Base-by-base conservation (phyloP, 2,329 filamentous ascomycete species). In the Myrmaecium sp. region DNA sequence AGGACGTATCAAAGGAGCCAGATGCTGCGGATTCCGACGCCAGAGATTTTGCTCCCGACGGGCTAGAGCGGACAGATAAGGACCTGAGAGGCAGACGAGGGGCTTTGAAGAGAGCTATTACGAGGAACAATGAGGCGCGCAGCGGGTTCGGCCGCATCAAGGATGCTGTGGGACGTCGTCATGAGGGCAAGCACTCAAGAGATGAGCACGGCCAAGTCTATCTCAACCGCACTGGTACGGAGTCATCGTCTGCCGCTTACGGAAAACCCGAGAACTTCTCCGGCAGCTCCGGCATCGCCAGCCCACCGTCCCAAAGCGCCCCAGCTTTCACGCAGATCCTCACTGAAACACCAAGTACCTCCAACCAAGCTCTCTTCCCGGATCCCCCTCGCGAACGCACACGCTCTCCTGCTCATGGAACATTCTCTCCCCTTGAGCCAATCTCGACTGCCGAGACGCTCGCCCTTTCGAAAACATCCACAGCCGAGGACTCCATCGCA, bases 71-170 rank as follows among this genome's bases (percentile, higher is more conserved):
- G 10, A 28, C 27, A 14, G 31, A 33, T 12, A 28, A 28, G 14
- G 29, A 33, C 12, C 25, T 25, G 11, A 32, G 17, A 14, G 30
- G 30, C 17, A 20, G 26, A 6, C 38, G 46, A 17, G 67, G 69
- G 0, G 66, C 82, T 10, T 77, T 84, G 49, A 89, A 80, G 47
- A 78, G 74, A 33, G 79, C 89, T 10, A 76, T 76, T 3, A 79
- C 69, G 4, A 76, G 77, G 36, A 76, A 80, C 45, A 78, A 68
- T 34, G 82, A 91, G 49, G 79, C 82, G 23, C 73, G 77, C 24
- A 82, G 76, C 30, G 82, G 83, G 0, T 64, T 93, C 30, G 79
- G 78, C 2, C 73, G 80, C 18, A 83, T 94, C 47, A 84, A 84
- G 43, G 82, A 86, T 44, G 81, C 74, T 3, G 77, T 93, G 18